Conservation (phyloP, 73 alveolate genomes). For the Uronychia setigera region DNA sequence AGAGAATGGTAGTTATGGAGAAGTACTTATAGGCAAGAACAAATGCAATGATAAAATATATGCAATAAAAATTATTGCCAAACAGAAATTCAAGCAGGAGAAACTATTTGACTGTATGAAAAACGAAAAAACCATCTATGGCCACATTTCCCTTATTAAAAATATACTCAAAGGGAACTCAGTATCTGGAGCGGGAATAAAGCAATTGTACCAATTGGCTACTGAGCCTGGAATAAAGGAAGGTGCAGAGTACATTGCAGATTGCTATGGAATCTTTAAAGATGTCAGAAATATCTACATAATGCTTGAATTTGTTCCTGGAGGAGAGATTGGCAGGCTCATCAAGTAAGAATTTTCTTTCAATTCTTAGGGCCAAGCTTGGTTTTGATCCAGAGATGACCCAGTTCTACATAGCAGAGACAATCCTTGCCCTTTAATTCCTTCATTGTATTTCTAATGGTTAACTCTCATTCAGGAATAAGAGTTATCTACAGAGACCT, state of each 20-base stretch:
- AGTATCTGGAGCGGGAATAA: background rate
- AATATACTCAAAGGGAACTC: background rate
- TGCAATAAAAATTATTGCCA: background rate
- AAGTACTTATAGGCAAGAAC: background rate
- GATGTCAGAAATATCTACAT: background rate
- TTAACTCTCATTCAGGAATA: background rate
- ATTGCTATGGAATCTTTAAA: background rate
- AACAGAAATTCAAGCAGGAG: background rate
- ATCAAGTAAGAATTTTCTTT: background rate
- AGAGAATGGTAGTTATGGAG: background rate
- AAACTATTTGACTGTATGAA: background rate
- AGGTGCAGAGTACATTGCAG: background rate
- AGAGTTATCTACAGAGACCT: constrained; percentile 8
- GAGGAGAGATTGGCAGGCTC: background rate
- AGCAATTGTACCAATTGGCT: background rate
- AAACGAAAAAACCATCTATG: background rate
- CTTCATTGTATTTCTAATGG: background rate
- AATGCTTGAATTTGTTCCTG: background rate
- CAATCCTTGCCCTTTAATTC: background rate
- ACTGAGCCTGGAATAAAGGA: background rate
- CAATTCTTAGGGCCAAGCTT: background rate
- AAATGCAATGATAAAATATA: background rate
- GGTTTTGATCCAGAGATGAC: background rate
- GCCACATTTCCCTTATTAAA: background rate
- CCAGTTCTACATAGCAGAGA: background rate